Conservation (phyloP, 1,284 basidiomycete genomes). For the Mycena citricolor region DNA sequence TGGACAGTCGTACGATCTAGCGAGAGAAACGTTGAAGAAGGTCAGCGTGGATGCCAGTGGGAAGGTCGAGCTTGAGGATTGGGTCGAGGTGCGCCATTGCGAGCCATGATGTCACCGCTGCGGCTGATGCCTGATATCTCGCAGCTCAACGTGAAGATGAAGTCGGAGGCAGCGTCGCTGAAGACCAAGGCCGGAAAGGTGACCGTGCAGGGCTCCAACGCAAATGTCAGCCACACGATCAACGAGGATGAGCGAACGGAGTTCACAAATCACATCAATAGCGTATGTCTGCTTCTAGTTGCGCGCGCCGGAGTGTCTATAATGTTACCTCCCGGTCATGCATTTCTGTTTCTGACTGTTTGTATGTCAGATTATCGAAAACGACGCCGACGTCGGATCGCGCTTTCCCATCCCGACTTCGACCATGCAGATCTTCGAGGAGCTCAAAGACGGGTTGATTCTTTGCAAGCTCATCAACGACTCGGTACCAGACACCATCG, state of each 20-base stretch:
- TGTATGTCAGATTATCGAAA: conserved; percentile 75
- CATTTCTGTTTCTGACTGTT: background rate
- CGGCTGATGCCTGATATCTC: conserved; percentile 20
- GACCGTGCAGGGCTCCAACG: conserved; percentile 92
- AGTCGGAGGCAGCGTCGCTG: conserved; percentile 54
- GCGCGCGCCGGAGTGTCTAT: no score
- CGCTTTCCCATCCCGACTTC: conserved; percentile 94
- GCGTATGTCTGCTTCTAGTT: conserved; percentile 46
- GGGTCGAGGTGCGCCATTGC: conserved; percentile 77
- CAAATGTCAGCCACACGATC: conserved; percentile 96
- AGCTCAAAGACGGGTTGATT: conserved; percentile 92
- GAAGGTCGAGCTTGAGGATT: conserved; percentile 96
- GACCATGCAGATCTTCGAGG: conserved; percentile 99
- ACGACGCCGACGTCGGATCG: conserved; percentile 81
- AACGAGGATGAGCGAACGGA: conserved; percentile 96
- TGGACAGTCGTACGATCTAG: conserved; percentile 90
- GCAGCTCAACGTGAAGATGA: conserved; percentile 82
- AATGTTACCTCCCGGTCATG: no score
- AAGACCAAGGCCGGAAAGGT: conserved; percentile 86
- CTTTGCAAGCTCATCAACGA: conserved; percentile 99
- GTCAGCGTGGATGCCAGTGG: conserved; percentile 95
- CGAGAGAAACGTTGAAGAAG: conserved; percentile 89
- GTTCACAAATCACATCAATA: conserved; percentile 98
- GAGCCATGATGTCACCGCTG: conserved; percentile 21
- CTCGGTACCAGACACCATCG: conserved; percentile 98